Evolutionary conservation across 441 rosid species (phyloP).

Genomic region (Erodium texanum): DNA sequence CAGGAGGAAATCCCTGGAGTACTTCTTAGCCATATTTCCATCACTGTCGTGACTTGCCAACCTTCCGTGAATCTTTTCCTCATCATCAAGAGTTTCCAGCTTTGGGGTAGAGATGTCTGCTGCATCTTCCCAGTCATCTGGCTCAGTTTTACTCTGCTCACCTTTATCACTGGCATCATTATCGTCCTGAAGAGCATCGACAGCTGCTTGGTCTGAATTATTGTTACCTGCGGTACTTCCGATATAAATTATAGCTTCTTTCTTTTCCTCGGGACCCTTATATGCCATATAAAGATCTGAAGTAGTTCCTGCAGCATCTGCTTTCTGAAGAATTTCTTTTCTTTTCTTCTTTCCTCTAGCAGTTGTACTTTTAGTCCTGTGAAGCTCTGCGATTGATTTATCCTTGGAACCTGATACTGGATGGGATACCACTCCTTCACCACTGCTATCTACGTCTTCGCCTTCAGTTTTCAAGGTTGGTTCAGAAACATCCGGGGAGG

Average conservation of each 20-base stretch:
- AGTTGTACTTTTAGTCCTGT: slow-evolving; percentile 36
- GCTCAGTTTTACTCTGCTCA: too few species aligned
- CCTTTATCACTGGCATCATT: too few species aligned
- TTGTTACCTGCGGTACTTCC: too few species aligned
- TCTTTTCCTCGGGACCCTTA: slow-evolving; percentile 84
- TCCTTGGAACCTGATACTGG: slow-evolving; percentile 41
- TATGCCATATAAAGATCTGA: slow-evolving; percentile 84
- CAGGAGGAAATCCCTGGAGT: slow-evolving; percentile 88
- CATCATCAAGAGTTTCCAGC: too few species aligned
- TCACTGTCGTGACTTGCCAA: slow-evolving; percentile 25
- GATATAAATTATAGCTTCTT: too few species aligned
- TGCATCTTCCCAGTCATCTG: too few species aligned
- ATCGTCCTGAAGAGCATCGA: too few species aligned
- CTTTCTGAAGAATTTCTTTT: slow-evolving; percentile 68
- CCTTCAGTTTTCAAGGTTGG: too few species aligned
- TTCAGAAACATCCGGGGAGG: too few species aligned
- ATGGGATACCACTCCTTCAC: slow-evolving; percentile 17
- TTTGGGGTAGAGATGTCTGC: too few species aligned
- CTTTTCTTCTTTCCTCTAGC: slow-evolving; percentile 44
- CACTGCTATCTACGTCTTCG: too few species aligned
- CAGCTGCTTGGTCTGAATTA: too few species aligned
- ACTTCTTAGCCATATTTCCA: slow-evolving; percentile 47
- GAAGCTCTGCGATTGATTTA: slow-evolving; percentile 34
- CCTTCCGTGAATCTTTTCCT: slow-evolving; percentile 25
- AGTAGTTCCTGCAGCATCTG: slow-evolving; percentile 84